These are phyloP conservation scores for Cystofilobasidium macerans DNA, from an alignment of 768 basidiomycete genomes.

Conservation along the genomic window DNA sequence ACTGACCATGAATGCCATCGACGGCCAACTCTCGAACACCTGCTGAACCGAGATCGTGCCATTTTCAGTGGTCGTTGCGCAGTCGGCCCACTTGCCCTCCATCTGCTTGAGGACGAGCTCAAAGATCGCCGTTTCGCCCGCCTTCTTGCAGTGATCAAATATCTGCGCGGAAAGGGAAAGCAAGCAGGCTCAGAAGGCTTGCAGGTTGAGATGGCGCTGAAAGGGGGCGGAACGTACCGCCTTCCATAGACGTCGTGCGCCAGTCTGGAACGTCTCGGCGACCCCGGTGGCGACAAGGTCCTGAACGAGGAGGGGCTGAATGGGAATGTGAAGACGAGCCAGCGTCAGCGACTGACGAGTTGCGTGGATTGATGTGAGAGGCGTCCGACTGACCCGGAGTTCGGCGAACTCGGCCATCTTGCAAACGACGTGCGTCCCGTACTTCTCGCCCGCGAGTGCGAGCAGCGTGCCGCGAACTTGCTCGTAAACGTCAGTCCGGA, in stretches of 20 bases:
- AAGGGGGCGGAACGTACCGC: constrained; percentile 28
- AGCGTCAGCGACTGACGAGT: background rate
- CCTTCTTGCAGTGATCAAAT: constrained; percentile 30
- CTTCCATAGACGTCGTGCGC: constrained; percentile 35
- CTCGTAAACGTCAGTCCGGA: constrained; percentile 32
- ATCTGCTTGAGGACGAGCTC: constrained; percentile 32
- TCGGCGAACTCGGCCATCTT: constrained; percentile 33
- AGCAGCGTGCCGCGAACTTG: constrained; percentile 32
- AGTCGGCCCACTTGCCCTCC: constrained; percentile 32
- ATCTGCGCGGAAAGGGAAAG: background rate
- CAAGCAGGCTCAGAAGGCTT: background rate
- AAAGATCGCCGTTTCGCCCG: constrained; percentile 30
- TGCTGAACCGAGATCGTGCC: constrained; percentile 35
- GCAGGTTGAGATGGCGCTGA: too few relatives aligned
- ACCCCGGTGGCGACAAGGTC: constrained; percentile 33
- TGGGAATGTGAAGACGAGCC: background rate
- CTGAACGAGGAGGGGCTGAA: constrained; percentile 30
- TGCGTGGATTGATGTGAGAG: too few relatives aligned
- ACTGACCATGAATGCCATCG: constrained; percentile 31
- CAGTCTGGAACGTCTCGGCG: constrained; percentile 34
- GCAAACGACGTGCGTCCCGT: constrained; percentile 36
- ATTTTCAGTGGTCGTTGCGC: constrained; percentile 35
- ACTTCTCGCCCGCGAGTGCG: constrained; percentile 34
- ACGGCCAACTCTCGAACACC: constrained; percentile 35
- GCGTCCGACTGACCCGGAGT: constrained; percentile 28